A percentile compares a stretch with the other conserved stretches of the same genome.
These are phyloP conservation scores for Moesziomyces parantarcticus DNA, from an alignment of 1,284 basidiomycete species.

Conservation along the genomic window DNA sequence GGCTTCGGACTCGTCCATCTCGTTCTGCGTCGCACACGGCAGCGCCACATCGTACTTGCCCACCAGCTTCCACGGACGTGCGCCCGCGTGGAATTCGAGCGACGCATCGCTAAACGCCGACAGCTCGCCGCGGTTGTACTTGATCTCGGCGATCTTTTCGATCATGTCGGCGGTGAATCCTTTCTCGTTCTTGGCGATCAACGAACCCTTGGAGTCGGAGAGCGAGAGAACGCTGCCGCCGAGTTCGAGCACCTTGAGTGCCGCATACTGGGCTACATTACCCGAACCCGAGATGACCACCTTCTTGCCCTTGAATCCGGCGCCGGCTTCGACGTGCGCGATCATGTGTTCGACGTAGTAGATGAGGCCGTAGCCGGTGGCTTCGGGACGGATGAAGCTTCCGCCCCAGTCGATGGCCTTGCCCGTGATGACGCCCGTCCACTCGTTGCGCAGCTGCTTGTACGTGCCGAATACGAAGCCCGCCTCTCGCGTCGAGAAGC, in stretches of 20 bases:
- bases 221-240: conserved; percentile 80
- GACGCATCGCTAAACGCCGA: conserved; percentile 37
- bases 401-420: conserved; percentile 79
- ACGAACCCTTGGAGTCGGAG: conserved; percentile 80
- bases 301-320: conserved; percentile 71
- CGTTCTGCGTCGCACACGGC: conserved; percentile 83
- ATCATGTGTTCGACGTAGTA: conserved; percentile 81
- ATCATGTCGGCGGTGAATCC: conserved; percentile 70
- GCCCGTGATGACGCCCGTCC: conserved; percentile 80
- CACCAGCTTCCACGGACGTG: conserved; percentile 81
- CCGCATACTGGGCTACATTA: conserved; percentile 81
- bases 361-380: conserved; percentile 77
- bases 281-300: conserved; percentile 78
- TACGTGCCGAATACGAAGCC: conserved; percentile 70
- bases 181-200: conserved; percentile 72
- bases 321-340: conserved; percentile 66
- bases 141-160: conserved; percentile 71
- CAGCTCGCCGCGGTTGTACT: conserved; percentile 75
- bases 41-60: conserved; percentile 77
- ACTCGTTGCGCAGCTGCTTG: conserved; percentile 81
- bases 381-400: conserved; percentile 57
- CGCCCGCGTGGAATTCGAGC: conserved; percentile 66
- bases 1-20: conserved; percentile 78
- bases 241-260: conserved; percentile 82
- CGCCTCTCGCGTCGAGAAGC: conserved; percentile 71